These are phyloP conservation scores for Ceratocystis huliohia DNA, from an alignment of 2,329 filamentous ascomycete species.

Conservation along the genomic window DNA sequence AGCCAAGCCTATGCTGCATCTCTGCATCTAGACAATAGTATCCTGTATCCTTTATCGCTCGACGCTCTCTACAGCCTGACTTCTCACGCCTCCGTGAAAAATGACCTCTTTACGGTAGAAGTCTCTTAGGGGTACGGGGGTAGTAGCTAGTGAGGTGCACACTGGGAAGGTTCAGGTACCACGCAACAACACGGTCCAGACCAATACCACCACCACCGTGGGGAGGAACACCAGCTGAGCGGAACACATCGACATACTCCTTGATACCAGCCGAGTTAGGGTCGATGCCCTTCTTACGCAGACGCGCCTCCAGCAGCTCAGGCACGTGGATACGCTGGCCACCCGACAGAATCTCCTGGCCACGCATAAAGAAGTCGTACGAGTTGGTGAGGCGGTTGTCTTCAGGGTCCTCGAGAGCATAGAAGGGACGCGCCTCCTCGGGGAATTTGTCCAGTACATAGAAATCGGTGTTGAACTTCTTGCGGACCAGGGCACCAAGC, in stretches of 20 bases:
- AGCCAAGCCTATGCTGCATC: neutral
- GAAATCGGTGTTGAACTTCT: constrained; percentile 90
- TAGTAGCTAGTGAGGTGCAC: constrained; percentile 47
- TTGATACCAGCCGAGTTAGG: constrained; percentile 63
- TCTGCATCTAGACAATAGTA: constrained; percentile 3
- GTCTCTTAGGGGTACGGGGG: constrained; percentile 47
- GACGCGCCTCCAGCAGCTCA: constrained; percentile 59
- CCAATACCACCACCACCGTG: constrained; percentile 86
- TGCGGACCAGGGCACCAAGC: constrained; percentile 72
- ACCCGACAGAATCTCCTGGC: constrained; percentile 84
- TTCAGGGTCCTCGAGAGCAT: constrained; percentile 66
- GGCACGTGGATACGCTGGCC: constrained; percentile 85
- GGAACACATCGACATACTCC: constrained; percentile 77
- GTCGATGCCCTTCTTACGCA: constrained; percentile 69
- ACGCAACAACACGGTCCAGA: constrained; percentile 70
- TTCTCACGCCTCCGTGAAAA: neutral
- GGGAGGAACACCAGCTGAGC: constrained; percentile 69
- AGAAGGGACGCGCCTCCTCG: constrained; percentile 75
- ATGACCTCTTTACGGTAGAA: constrained; percentile 34
- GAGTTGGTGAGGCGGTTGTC: constrained; percentile 54
- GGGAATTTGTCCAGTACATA: constrained; percentile 97
- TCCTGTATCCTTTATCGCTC: neutral
- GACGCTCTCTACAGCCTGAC: neutral
- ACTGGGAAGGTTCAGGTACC: constrained; percentile 46
- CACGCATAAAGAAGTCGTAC: constrained; percentile 78